These are phyloP conservation scores for Flaveria linearis DNA, from an alignment of 129 eudicot genomes.

Conservation along the genomic window DNA sequence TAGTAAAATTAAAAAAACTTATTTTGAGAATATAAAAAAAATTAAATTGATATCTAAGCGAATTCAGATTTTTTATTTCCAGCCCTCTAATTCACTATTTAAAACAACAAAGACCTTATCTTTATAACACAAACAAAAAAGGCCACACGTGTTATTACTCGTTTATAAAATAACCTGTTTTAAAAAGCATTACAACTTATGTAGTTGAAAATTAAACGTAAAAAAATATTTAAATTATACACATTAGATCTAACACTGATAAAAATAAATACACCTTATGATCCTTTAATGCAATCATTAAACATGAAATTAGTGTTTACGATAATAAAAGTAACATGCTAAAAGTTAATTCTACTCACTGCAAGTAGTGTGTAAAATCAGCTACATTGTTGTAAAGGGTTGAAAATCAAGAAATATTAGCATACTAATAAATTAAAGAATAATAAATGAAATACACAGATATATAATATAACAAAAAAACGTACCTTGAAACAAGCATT, in stretches of 20 bases:
- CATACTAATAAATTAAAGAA: background rate
- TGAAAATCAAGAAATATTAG: too few species aligned
- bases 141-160: too few species aligned
- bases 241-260: background rate
- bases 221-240: background rate
- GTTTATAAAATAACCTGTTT: too few species aligned
- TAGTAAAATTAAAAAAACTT: too few species aligned
- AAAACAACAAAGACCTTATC: too few species aligned
- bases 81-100: too few species aligned
- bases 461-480: background rate
- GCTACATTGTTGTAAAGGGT: too few species aligned
- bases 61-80: too few species aligned
- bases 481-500: slow-evolving; percentile 47
- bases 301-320: background rate
- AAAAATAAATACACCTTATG: background rate
- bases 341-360: background rate
- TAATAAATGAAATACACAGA: background rate
- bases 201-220: background rate
- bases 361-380: background rate
- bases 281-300: background rate
- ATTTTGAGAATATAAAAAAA: too few species aligned
- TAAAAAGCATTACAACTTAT: too few species aligned
- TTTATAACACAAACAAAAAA: too few species aligned
- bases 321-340: background rate
- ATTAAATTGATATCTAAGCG: too few species aligned